Conservation (phyloP, 345 rosid species). For the Eucalyptus regnans region DNA sequence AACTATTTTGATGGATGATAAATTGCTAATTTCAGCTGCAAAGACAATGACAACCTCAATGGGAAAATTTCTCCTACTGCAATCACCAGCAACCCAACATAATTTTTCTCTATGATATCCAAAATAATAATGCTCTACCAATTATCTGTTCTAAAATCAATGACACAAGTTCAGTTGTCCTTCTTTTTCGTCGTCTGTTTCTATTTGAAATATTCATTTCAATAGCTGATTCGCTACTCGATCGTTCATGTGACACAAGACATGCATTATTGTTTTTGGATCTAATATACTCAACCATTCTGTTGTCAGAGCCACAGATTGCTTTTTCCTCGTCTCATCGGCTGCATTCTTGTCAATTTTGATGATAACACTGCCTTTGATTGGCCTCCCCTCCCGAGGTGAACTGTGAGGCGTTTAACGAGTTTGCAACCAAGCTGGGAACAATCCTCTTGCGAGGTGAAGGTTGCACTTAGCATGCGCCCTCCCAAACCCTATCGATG, state of each 20-base stretch:
- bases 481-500: no score
- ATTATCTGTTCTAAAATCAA: not conserved
- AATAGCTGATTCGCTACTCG: slow-evolving; percentile 51
- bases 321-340: slow-evolving; percentile 35
- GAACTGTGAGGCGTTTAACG: no score
- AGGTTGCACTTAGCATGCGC: no score
- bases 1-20: not conserved
- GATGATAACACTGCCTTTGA: slow-evolving; percentile 56
- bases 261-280: slow-evolving; percentile 68
- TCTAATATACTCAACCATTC: slow-evolving; percentile 66
- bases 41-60: not conserved
- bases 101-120: not conserved
- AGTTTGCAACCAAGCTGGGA: no score
- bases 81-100: not conserved
- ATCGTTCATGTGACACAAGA: slow-evolving; percentile 70
- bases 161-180: not conserved
- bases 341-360: slow-evolving; percentile 43
- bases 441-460: no score
- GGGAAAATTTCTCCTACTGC: not conserved
- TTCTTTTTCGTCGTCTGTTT: slow-evolving; percentile 35
- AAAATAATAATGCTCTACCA: not conserved
- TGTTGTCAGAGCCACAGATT: slow-evolving; percentile 70
- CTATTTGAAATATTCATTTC: slow-evolving; percentile 56
- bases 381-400: slow-evolving; percentile 26
- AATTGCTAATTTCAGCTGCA: not conserved